Percentiles rank a stretch among this genome's conserved stretches.
Evolutionary conservation across 31 red algal genomes (phyloP).

Genomic region (Endocladia muricata): DNA sequence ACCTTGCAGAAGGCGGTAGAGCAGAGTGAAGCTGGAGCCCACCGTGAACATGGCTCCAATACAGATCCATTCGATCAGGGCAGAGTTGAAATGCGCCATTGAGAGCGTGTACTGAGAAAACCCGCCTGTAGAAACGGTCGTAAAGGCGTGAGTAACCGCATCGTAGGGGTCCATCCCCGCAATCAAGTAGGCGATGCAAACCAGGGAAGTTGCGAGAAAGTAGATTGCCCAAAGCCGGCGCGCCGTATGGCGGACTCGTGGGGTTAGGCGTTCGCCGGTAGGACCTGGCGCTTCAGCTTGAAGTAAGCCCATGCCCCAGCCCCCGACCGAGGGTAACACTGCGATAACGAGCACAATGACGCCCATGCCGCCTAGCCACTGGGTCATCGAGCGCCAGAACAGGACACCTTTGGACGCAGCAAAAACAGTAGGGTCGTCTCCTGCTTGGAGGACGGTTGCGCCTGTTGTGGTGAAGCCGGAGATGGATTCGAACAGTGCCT

Average conservation of each 20-base stretch:
- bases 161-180: not conserved
- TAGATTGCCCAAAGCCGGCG: conserved; percentile 2
- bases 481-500: conserved; percentile 12
- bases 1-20: not conserved
- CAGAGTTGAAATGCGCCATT: not conserved
- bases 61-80: not conserved
- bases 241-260: conserved; percentile 1
- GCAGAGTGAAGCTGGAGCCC: not conserved
- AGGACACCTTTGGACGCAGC: not conserved
- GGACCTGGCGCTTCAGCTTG: conserved; percentile 8
- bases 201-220: not conserved
- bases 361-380: conserved; percentile 22
- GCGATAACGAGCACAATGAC: conserved; percentile 9
- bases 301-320: not conserved
- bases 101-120: not conserved
- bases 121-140: conserved; percentile 1
- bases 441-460: not conserved
- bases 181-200: not conserved
- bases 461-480: conserved; percentile 14
- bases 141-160: not conserved
- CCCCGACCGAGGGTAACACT: not conserved
- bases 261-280: not conserved
- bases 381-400: not conserved
- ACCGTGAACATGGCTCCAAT: not conserved
- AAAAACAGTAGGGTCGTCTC: no score